Base-by-base conservation (phyloP, 202 grass and related monocot species). In the Cymbopogon flexuosus region DNA sequence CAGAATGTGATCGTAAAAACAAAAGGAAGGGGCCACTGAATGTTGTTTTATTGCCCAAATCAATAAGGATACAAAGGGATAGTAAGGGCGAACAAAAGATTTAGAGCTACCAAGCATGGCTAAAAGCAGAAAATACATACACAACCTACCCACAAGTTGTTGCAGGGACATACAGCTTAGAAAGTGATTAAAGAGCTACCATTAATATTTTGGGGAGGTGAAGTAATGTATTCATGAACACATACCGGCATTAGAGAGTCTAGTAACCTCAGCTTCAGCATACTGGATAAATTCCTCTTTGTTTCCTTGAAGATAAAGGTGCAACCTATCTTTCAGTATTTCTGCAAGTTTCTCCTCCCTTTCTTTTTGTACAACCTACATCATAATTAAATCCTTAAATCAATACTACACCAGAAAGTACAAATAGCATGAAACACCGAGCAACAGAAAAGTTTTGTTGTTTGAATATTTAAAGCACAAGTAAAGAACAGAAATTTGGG, bases 341-440 rank as follows among this genome's bases (percentile, higher is more conserved):
- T 91, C 87, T 67, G 96, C 84, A 45, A 99, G 92, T 72, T 93
- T 99, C 73, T 96, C 92, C 70, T 96, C 92, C 65, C 96, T 95
- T 81, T 99, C 92, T 70, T 90, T 93, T 37, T 99, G 96, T 83
- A 99, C 85, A 82, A 72, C 74, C 94, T 97, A 52, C 73, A 87
- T 84, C 68, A 52, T 77, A 65, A 10, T 72, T n/a, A 77, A 72
- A 68, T 21, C 46, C 43, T 30, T 79, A 78, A 70, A 67, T 42
- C 23, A 70, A 45, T 43, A 79, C 8, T 29, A 67, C 19, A 77
- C 47, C 27, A 56, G 3, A 58, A 77, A 70, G n/a, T 47, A 71
- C 8, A 65, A 77, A 79, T 33, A 23, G 34, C 36, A 81, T 29
- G 27, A 45, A 41, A 75, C 3, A 39, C 10, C 1, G 4, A 42